A percentile compares a stretch with the other conserved stretches of the same genome.
phyloP scores from a whole-genome alignment of 345 rosid species.

The Physaria fendleri region DNA sequence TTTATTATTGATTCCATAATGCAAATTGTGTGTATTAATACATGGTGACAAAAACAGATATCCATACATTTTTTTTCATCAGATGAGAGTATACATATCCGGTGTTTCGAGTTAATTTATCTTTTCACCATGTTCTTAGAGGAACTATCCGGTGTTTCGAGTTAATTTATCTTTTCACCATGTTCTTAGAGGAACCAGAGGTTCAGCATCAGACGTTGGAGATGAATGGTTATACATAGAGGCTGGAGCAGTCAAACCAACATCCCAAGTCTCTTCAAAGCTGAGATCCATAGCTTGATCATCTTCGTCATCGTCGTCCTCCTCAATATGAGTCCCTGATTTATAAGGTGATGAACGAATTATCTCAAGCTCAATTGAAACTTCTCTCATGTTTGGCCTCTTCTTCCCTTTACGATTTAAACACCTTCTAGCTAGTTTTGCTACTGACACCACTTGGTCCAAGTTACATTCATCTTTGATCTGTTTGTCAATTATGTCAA shows the following conservation, averaged over 20 bases:
- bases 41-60: too few species aligned
- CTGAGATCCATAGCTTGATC: neutral
- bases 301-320: neutral
- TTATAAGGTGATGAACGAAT: conserved; percentile 4
- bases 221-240: too few species aligned
- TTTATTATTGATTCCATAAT: too few species aligned
- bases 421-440: conserved; percentile 29
- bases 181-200: too few species aligned
- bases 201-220: too few species aligned
- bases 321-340: neutral
- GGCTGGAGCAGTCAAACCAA: too few species aligned
- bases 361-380: conserved; percentile 24
- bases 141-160: too few species aligned
- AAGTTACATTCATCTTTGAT: neutral
- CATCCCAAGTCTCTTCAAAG: too few species aligned
- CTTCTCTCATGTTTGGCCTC: conserved; percentile 40
- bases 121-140: conserved; percentile 5
- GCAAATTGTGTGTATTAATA: too few species aligned
- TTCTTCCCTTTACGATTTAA: conserved; percentile 27
- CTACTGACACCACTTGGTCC: conserved; percentile 23
- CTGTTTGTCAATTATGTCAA: conserved; percentile 27
- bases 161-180: too few species aligned
- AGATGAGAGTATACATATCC: neutral
- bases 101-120: neutral
- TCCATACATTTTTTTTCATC: too few species aligned